Base-by-base conservation (phyloP, 495 filamentous ascomycete genomes). In the Cryomyces minteri region DNA sequence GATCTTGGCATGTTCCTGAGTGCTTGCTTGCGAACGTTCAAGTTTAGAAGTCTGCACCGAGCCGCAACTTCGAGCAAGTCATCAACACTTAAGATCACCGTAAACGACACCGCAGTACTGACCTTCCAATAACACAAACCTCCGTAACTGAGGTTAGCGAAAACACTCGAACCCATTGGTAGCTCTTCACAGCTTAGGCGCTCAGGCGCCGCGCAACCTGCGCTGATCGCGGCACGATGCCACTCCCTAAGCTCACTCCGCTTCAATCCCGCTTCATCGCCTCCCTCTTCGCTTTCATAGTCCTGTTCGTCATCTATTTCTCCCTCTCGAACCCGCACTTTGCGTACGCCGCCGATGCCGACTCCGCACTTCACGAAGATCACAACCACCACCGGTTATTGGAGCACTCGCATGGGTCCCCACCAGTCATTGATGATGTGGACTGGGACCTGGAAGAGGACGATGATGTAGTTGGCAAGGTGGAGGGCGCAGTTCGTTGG, bases 221-320 rank as follows among this genome's bases (percentile, higher is more conserved):
- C 18, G 18, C 18, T 25, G 18, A 25, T 25, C 34, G 34, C 34
- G 34, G 34, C 34, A 14, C 9, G 9, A 38, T 38, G 34, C 34
- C 9, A 10, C 34, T 38, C 34, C 34, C 34, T 3, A 68, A 74
- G 54, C 66, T 73, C 51, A 73, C 72, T 56, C 73, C 69, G 49
- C 63, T 82, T 49, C 79, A 81, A 68, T 79, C 74, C 61, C 76
- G 75, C 51, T 63, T 86, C 51, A 73, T 70, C 58, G 78, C 79
- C 55, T 79, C 73, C 32, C 51, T 78, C 48, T 59, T 70, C 56
- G 71, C 73, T 37, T 70, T 72, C 31, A 56, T 71, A 39, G 53
- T 77, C 32, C 49, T 81, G 31, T 47, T 76, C 33, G 41, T 73
- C 33, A 51, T 82, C 43, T 76, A 74, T 53, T 55, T 78, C 46